phyloP scores from a whole-genome alignment of 2,329 filamentous ascomycete species.

The Trichoderma sp. region DNA sequence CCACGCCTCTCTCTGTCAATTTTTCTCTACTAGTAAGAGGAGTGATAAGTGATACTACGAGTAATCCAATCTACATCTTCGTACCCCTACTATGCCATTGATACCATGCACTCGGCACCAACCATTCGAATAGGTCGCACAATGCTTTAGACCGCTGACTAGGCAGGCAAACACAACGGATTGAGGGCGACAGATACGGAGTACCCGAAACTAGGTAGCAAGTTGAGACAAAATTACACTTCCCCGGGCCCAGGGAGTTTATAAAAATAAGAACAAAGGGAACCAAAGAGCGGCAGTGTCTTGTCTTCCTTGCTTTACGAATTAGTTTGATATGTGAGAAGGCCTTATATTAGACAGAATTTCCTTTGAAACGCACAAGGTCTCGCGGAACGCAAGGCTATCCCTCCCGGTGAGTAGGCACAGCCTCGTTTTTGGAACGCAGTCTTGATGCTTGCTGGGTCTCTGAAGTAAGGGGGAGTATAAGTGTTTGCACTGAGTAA shows the following conservation, averaged over 20 bases:
- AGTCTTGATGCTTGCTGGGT: neutral
- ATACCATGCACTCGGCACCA: neutral
- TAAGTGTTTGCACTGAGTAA: neutral
- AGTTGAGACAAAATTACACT: neutral
- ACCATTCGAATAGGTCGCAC: neutral
- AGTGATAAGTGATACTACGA: neutral
- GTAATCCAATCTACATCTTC: neutral
- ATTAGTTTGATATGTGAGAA: neutral
- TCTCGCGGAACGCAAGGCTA: neutral
- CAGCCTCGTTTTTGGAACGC: neutral
- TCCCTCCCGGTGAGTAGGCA: neutral
- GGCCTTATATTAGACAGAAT: neutral
- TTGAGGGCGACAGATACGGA: neutral
- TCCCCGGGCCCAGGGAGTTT: neutral
- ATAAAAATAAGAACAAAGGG: neutral
- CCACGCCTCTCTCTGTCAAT: neutral
- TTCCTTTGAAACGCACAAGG: conserved; percentile 4
- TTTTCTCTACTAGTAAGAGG: neutral
- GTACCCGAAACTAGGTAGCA: neutral
- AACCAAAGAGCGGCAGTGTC: neutral
- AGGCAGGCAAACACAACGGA: neutral
- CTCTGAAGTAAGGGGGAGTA: neutral
- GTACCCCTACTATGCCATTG: neutral
- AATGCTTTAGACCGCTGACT: neutral
- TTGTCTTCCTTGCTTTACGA: neutral